A percentile compares a stretch with the other conserved stretches of the same genome.
Evolutionary conservation across 2,329 filamentous ascomycete species (phyloP).

Genomic region (Massarina eburnea): DNA sequence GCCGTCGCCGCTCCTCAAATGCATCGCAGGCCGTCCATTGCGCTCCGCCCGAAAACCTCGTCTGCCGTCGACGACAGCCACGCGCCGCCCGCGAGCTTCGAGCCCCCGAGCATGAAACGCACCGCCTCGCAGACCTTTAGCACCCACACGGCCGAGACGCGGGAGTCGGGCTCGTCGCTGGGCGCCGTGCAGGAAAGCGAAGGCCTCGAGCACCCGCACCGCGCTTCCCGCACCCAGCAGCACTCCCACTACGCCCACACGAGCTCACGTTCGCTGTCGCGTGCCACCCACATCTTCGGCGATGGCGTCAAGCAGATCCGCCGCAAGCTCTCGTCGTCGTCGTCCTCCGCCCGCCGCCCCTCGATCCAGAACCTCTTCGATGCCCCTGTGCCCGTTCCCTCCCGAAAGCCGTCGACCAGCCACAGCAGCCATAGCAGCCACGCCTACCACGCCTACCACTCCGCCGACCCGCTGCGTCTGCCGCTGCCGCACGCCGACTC

Average conservation of each 20-base stretch:
- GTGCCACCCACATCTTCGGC: constrained; percentile 30
- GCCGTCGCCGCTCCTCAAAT: constrained; percentile 17
- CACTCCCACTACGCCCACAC: constrained; percentile 16
- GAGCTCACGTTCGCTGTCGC: constrained; percentile 28
- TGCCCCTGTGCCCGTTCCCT: constrained; percentile 15
- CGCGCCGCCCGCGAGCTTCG: constrained; percentile 14
- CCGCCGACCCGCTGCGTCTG: constrained; percentile 23
- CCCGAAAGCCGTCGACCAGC: constrained; percentile 14
- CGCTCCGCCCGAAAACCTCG: constrained; percentile 43
- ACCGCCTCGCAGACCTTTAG: constrained; percentile 43
- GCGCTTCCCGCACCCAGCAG: constrained; percentile 1
- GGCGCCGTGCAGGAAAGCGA: constrained; percentile 34
- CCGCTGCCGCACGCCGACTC: constrained; percentile 39
- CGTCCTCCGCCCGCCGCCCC: constrained; percentile 30
- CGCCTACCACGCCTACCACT: no score
- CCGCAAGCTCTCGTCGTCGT: constrained; percentile 36
- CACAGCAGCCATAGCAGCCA: no score
- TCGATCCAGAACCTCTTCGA: constrained; percentile 34
- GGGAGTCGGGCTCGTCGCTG: constrained; percentile 25
- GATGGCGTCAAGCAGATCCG: constrained; percentile 38
- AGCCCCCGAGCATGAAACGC: constrained; percentile 37
- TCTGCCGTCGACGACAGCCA: constrained; percentile 47
- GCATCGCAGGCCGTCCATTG: constrained; percentile 39
- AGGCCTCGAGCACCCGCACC: constrained; percentile 10
- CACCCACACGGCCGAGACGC: constrained; percentile 24